A percentile compares a stretch with the other conserved stretches of the same genome.
These are phyloP conservation scores for Darksidea phi DNA, from an alignment of 495 filamentous ascomycete species.

Conservation along the genomic window DNA sequence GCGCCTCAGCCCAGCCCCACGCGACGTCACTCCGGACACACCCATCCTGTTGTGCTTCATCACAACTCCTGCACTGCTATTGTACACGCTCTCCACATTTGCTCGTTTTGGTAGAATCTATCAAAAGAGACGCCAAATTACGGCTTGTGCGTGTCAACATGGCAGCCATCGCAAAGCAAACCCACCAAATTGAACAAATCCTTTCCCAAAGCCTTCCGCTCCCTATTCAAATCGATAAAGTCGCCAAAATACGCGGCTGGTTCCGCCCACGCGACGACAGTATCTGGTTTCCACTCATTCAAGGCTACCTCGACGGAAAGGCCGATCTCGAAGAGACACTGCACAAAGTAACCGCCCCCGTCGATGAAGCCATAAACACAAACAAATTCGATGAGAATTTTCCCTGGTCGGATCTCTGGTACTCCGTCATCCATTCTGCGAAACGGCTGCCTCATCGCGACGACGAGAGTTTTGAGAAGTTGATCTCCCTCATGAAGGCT, in stretches of 20 bases:
- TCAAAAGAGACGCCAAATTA: no score
- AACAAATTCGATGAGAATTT: neutral
- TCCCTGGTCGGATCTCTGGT: neutral
- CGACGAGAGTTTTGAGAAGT: neutral
- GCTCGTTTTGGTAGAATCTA: no score
- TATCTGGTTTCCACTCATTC: slow-evolving; percentile 1
- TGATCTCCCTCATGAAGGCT: slow-evolving; percentile 7
- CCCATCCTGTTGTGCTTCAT: no score
- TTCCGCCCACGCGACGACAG: slow-evolving; percentile 7
- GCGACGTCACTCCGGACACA: no score
- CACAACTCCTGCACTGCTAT: no score
- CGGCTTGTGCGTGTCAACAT: no score
- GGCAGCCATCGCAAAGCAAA: no score
- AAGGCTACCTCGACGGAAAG: slow-evolving; percentile 10
- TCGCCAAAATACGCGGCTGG: slow-evolving; percentile 18
- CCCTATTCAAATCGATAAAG: slow-evolving; percentile 14
- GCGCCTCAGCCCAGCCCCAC: no score
- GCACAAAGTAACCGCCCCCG: neutral
- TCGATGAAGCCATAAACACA: neutral
- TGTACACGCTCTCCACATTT: no score
- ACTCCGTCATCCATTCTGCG: slow-evolving; percentile 21
- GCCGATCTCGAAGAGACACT: neutral
- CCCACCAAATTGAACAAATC: neutral
- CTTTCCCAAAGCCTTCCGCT: neutral
- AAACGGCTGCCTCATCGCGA: slow-evolving; percentile 8